Evolutionary conservation across 164 flowering plant genomes (phyloP).

Genomic region (Cinnamomum chago): DNA sequence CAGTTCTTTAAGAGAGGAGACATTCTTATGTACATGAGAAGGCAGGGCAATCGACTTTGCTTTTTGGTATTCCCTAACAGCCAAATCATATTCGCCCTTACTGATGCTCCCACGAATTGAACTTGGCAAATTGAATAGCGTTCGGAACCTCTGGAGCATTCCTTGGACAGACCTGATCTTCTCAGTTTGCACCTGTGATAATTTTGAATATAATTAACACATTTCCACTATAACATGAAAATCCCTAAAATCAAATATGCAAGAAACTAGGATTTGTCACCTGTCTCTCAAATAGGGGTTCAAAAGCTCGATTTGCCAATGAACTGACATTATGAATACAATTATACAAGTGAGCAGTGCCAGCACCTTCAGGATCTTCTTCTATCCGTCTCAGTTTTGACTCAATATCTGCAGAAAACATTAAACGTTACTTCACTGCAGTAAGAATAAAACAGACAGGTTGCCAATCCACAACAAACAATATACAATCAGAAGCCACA

Average conservation of each 20-base stretch:
- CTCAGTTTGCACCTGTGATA: conserved; percentile 89
- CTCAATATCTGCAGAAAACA: conserved; percentile 67
- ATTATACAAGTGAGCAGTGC: conserved; percentile 75
- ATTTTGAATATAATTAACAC: conserved; percentile 7
- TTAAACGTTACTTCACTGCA: background rate
- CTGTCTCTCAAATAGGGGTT: conserved; percentile 98
- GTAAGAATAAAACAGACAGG: no score
- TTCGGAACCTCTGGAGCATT: conserved; percentile 98
- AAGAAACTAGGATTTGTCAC: conserved; percentile 28
- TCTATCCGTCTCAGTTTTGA: conserved; percentile 92
- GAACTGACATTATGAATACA: conserved; percentile 69
- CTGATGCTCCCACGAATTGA: conserved; percentile 88
- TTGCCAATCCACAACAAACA: no score
- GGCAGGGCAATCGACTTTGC: conserved; percentile 98
- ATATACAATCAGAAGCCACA: no score
- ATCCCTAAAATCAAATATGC: conserved; percentile 1
- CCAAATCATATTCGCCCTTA: conserved; percentile 99
- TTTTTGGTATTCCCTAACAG: conserved; percentile 95
- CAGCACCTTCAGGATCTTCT: conserved; percentile 99
- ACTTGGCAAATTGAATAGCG: conserved; percentile 94
- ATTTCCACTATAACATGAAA: background rate
- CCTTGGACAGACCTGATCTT: conserved; percentile 99
- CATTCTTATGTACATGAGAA: conserved; percentile 68
- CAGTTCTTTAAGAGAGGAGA: background rate
- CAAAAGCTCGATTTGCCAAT: conserved; percentile 82